Conservation (phyloP, 2,329 filamentous ascomycete genomes). For the Cercospora sojina region DNA sequence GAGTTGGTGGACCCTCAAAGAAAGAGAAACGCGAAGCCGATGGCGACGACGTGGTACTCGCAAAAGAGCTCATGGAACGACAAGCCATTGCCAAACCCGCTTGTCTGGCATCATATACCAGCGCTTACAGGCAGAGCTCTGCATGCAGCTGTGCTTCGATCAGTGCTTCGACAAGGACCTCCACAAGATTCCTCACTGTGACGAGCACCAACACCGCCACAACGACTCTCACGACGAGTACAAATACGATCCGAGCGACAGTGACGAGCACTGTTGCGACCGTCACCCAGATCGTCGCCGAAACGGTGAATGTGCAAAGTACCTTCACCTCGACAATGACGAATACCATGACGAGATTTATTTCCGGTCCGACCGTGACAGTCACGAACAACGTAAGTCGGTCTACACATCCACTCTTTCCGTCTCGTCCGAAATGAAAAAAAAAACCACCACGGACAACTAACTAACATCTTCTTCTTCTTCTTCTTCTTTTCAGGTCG, state of each 20-base stretch:
- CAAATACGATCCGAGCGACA: not conserved
- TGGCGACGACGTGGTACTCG: not conserved
- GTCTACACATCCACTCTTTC: too few relatives aligned
- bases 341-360: not conserved
- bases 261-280: not conserved
- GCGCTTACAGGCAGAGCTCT: not conserved
- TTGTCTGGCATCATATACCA: not conserved
- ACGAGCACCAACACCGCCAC: not conserved
- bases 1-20: not conserved
- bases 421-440: not conserved
- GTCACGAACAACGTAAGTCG: not conserved
- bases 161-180: not conserved
- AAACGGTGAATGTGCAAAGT: not conserved
- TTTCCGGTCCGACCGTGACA: not conserved
- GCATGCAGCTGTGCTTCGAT: conserved; percentile 9
- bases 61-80: not conserved
- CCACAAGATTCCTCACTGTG: not conserved
- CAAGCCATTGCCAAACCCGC: conserved; percentile 6
- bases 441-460: too few relatives aligned
- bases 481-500: too few relatives aligned
- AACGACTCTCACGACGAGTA: not conserved
- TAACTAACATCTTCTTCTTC: not conserved
- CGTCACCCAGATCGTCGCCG: not conserved
- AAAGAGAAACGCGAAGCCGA: not conserved
- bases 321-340: not conserved